Conservation (phyloP, 1,139 yeast species). For the Scheffersomyces parashehatae region DNA sequence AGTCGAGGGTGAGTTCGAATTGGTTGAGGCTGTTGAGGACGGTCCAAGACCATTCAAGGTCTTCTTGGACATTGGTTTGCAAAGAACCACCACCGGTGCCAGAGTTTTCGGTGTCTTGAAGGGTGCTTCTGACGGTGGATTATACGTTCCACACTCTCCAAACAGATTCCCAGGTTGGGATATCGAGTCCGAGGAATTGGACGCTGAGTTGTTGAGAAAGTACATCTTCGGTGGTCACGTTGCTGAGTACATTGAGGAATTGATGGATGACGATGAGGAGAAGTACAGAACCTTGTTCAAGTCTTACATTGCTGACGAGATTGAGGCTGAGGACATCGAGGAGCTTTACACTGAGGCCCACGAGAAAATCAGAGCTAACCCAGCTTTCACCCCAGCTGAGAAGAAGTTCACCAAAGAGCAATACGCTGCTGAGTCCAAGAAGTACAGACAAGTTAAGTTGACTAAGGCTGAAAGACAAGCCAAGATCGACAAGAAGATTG, state of each 20-base stretch:
- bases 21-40: slow-evolving; percentile 99
- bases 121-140: slow-evolving; percentile 99
- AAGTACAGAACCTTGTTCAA: slow-evolving; percentile 96
- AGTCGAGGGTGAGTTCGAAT: slow-evolving; percentile 98
- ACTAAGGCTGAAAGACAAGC: slow-evolving; percentile 91
- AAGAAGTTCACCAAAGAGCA: slow-evolving; percentile 97
- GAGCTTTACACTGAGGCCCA: slow-evolving; percentile 95
- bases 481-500: slow-evolving; percentile 88
- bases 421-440: slow-evolving; percentile 95
- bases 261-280: slow-evolving; percentile 99
- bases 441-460: slow-evolving; percentile 86
- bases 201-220: slow-evolving; percentile 95
- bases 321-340: slow-evolving; percentile 96
- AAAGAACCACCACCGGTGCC: slow-evolving; percentile 99
- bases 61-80: slow-evolving; percentile 98
- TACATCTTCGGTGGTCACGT: slow-evolving; percentile 99
- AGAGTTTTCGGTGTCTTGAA: slow-evolving; percentile 98
- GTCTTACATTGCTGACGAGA: slow-evolving; percentile 94
- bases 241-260: slow-evolving; percentile 99
- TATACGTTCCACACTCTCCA: slow-evolving; percentile 98
- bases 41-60: slow-evolving; percentile 99
- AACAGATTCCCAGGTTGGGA: slow-evolving; percentile 99
- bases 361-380: slow-evolving; percentile 95
- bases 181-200: slow-evolving; percentile 97
- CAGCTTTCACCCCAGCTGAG: slow-evolving; percentile 84